Conservation (phyloP, 805 yeast genomes). For the Teunomyces aglyptinius region DNA sequence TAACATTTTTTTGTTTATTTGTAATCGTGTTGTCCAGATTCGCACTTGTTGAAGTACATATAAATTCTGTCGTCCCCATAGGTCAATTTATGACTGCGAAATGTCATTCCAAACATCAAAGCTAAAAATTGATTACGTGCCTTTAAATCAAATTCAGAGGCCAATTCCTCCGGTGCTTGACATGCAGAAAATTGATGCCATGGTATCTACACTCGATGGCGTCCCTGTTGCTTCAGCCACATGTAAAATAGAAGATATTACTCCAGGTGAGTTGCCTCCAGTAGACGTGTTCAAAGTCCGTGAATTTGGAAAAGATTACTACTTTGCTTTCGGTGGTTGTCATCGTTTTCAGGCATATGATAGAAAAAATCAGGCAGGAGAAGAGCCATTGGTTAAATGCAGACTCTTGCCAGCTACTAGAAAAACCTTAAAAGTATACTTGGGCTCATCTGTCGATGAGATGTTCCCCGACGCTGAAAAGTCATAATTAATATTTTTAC, state of each 20-base stretch:
- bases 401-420: slow-evolving; percentile 75
- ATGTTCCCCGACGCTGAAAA: slow-evolving; percentile 29
- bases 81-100: slow-evolving; percentile 3
- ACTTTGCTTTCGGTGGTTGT: slow-evolving; percentile 89
- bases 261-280: slow-evolving; percentile 73
- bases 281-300: slow-evolving; percentile 72
- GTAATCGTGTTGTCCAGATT: slow-evolving; percentile 3
- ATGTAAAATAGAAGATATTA: slow-evolving; percentile 48
- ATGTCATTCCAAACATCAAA: slow-evolving; percentile 73
- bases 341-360: slow-evolving; percentile 89
- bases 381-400: slow-evolving; percentile 56
- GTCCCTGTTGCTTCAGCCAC: slow-evolving; percentile 63
- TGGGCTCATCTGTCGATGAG: slow-evolving; percentile 65
- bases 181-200: slow-evolving; percentile 67
- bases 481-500: neutral
- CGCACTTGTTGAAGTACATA: neutral
- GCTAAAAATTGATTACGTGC: slow-evolving; percentile 56
- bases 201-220: slow-evolving; percentile 71
- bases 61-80: neutral
- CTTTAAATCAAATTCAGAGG: slow-evolving; percentile 64
- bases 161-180: slow-evolving; percentile 88
- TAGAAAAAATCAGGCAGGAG: slow-evolving; percentile 30
- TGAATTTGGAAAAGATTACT: slow-evolving; percentile 58
- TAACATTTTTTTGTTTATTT: neutral
- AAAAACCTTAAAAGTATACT: slow-evolving; percentile 61